Evolutionary conservation across 1,284 basidiomycete species (phyloP), one percentile per base, ranked within the genome.

Genomic region (Malassezia psittaci): DNA sequence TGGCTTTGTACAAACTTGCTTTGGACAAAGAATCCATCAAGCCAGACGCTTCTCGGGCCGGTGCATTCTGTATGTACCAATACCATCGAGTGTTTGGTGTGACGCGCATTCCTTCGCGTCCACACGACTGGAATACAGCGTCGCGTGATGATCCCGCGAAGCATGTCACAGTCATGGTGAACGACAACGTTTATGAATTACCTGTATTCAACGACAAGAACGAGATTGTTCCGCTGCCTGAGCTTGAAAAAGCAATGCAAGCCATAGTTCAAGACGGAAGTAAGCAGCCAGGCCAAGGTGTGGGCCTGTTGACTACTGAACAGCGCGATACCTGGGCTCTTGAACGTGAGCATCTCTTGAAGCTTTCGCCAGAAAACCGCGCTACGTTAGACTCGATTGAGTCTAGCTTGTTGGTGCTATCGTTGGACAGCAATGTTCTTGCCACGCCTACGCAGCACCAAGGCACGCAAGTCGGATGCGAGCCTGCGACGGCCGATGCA

Each of bases 161-260:
- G 33, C 82, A 83, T 66, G 76, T 90, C 46, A 79, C 86, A 15
- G 78, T 96, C 47, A 81, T 88, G 72, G 77, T 86, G 9, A 82
- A 86, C 63, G 85, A 90, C 76, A 88, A 85, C 81, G 82, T 84
- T 64, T 96, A 96, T 72, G 79, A 83, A 9, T 78, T 96, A 50
- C 82, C 84, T 49, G 85, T 87, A 2, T 34, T 72, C 35, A 58
- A 63, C 56, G 63, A 70, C 57, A 60, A 65, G 21, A 63, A 62
- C 50, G 60, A 61, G 2, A 39, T 66, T 35, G 82, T 67, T 19
- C 85, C 66, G 77, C 72, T 77, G 1, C 78, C 77, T n/a, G 79
- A 81, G 53, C 82, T 96, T 19, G 87, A 89, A 71, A 75, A 77
- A 29, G 79, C 82, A 10, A 75, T 96, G 35, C 79, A 80, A 63